Percentiles rank a stretch among this genome's conserved stretches.
Evolutionary conservation across 345 rosid genomes (phyloP).

Genomic region (Gynandropsis gynandra): DNA sequence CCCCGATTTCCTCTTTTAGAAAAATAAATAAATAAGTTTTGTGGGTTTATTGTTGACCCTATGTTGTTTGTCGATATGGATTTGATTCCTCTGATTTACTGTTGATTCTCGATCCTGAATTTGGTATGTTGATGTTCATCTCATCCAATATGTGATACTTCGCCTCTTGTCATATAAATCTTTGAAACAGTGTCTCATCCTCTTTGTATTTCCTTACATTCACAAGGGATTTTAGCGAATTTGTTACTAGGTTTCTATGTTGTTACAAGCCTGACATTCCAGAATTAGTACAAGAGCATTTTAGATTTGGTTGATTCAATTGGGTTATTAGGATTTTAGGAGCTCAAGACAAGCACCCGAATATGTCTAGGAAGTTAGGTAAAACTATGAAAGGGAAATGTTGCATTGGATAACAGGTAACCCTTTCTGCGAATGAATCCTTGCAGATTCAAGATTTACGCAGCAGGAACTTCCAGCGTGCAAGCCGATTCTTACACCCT

Average conservation of each 20-base stretch:
- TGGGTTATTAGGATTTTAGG: not conserved
- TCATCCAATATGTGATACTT: no score
- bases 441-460: conserved; percentile 85
- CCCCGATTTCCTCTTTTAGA: not conserved
- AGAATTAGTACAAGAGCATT: no score
- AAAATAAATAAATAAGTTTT: no score
- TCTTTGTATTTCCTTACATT: not conserved
- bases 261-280: no score
- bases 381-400: not conserved
- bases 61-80: not conserved
- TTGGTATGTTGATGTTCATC: not conserved
- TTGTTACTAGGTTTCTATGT: no score
- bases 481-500: conserved; percentile 96
- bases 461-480: conserved; percentile 99
- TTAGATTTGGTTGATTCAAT: not conserved
- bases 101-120: not conserved
- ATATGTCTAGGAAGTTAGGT: not conserved
- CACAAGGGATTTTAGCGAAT: not conserved
- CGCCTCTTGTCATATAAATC: no score
- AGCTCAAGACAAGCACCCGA: not conserved
- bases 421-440: conserved; percentile 5
- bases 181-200: no score
- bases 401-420: conserved; percentile 1
- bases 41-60: conserved; percentile 20
- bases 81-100: not conserved